phyloP scores from a whole-genome alignment of 495 filamentous ascomycete genomes.

The Niebla homalea region DNA sequence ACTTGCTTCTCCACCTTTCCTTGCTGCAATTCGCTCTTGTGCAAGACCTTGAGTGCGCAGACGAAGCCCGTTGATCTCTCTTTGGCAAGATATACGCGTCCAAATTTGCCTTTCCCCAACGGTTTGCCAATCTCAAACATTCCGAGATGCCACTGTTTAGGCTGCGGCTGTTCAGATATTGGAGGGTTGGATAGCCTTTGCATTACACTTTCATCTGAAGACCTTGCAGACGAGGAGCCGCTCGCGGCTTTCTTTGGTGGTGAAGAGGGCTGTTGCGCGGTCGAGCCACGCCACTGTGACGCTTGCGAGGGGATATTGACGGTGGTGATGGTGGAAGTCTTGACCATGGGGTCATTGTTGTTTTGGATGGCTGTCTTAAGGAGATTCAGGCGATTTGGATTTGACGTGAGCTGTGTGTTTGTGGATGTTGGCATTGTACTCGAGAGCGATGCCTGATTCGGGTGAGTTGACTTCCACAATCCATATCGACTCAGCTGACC shows the following conservation, averaged over 20 bases:
- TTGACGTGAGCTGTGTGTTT: slow-evolving; percentile 38
- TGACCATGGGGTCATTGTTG: slow-evolving; percentile 42
- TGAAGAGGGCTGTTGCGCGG: slow-evolving; percentile 27
- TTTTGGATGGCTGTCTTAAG: slow-evolving; percentile 76
- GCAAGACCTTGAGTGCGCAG: slow-evolving; percentile 90
- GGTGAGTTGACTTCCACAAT: background rate
- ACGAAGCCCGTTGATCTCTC: slow-evolving; percentile 83
- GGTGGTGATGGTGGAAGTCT: slow-evolving; percentile 41
- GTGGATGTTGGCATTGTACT: slow-evolving; percentile 39
- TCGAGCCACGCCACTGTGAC: slow-evolving; percentile 39
- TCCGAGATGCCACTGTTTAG: slow-evolving; percentile 78
- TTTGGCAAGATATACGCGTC: slow-evolving; percentile 87
- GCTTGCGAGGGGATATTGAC: slow-evolving; percentile 55
- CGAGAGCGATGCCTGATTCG: slow-evolving; percentile 29
- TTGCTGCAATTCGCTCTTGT: slow-evolving; percentile 86
- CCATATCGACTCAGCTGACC: slow-evolving; percentile 30
- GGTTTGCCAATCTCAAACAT: slow-evolving; percentile 99
- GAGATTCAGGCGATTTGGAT: slow-evolving; percentile 53
- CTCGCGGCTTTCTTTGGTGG: slow-evolving; percentile 23
- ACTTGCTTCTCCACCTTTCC: slow-evolving; percentile 95
- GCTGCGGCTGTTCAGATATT: slow-evolving; percentile 47
- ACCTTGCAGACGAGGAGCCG: slow-evolving; percentile 28
- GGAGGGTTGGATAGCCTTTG: slow-evolving; percentile 39
- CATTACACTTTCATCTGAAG: slow-evolving; percentile 42
- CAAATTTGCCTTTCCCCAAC: slow-evolving; percentile 94